Base-by-base conservation (phyloP, 1,284 basidiomycete genomes). In the Kwoniella shivajii region DNA sequence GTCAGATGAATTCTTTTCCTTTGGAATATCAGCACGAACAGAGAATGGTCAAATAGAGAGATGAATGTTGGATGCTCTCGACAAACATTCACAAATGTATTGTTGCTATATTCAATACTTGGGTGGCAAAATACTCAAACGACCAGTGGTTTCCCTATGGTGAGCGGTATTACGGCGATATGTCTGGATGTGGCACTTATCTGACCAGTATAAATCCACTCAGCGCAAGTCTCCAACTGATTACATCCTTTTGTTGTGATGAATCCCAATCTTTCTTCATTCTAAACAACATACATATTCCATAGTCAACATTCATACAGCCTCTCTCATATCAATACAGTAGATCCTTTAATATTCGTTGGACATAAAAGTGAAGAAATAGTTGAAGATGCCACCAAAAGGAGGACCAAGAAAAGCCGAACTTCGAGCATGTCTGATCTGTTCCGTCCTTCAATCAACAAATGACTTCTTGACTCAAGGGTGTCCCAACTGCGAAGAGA, bases 401-500 rank as follows among this genome's bases (percentile, higher is more conserved):
- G 44, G 54, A 44, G 61, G 57, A 45, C 47, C 64, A 33, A 60
- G 64, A 52, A 63, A 61, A 56, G 57, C 64, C 30, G 69, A 88
- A 57, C 84, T 95, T 18, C 84, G 94, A 60, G 92, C 94, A 27
- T 98, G 94, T 70, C 82, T 97, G 6, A 84, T 95, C 30, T 98
- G 94, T 77, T 96, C 91, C 10, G 86, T 94, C 63, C 85, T 96
- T 38, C 92, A 93, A 72, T 82, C 86, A 0, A 86, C 90, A 0
- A 81, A 82, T 54, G 95, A 98, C 66, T 99, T 98, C 74, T 81
- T 88, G 51, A 85, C 85, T 63, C 81, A 82, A 42, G 95, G 95
- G 3, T 99, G 95, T 74, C 95, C 95, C 36, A 99, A 99, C 74
- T 99, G 95, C 77, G 95, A 99, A 69, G 90, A 95, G 68, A 83